Conservation (phyloP, 2,329 filamentous ascomycete species). For the Claviceps pazoutovae region DNA sequence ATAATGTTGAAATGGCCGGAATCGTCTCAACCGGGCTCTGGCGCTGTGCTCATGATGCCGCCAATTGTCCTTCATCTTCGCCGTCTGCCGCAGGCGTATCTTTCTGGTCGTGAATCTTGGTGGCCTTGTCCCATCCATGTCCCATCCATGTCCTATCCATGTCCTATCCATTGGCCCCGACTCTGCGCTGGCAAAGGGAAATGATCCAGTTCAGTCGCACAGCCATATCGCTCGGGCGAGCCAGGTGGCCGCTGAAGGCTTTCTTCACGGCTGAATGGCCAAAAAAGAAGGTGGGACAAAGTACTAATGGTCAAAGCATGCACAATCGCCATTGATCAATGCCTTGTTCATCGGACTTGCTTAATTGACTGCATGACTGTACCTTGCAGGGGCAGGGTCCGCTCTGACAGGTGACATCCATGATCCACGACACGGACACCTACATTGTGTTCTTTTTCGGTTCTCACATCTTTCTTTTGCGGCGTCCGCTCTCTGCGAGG, state of each 20-base stretch:
- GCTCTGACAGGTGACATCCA: neutral
- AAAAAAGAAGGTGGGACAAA: neutral
- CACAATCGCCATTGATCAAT: neutral
- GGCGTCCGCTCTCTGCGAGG: neutral
- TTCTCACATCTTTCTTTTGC: neutral
- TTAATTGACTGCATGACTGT: conserved; percentile 1
- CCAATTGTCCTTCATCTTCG: neutral
- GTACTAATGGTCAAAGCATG: neutral
- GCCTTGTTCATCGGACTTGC: neutral
- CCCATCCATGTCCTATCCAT: neutral
- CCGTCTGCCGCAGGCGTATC: neutral
- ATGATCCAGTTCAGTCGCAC: neutral
- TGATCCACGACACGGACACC: neutral
- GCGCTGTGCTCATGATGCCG: too few relatives aligned
- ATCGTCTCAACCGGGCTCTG: too few relatives aligned
- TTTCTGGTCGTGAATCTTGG: neutral
- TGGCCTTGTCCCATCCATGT: neutral
- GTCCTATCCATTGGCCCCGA: conserved; percentile 1
- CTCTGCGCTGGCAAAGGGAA: conserved; percentile 2
- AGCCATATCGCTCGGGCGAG: neutral
- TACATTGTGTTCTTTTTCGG: neutral
- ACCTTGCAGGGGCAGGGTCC: neutral
- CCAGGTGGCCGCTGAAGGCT: neutral
- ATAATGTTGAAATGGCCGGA: too few relatives aligned
- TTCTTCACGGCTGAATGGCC: neutral